Evolutionary conservation across 169 alveolate species (phyloP).

Genomic region (Plasmodium vinckei): DNA sequence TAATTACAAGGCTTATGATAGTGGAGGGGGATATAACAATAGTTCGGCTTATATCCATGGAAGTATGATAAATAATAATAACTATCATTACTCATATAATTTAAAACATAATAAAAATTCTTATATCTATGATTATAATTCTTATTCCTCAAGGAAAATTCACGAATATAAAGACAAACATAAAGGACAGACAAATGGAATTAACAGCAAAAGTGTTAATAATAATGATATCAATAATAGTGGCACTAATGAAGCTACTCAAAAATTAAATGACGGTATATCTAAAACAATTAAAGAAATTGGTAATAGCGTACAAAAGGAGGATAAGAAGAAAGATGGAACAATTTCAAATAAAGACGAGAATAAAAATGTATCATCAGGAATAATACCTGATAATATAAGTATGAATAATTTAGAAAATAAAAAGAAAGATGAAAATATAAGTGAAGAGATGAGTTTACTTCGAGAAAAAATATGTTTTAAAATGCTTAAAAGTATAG

Average conservation of each 20-base stretch:
- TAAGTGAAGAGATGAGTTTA: conserved; percentile 32
- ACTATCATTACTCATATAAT: background rate
- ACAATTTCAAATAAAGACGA: background rate
- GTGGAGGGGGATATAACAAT: conserved; percentile 1
- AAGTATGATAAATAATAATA: background rate
- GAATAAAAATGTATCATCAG: background rate
- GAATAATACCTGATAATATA: background rate
- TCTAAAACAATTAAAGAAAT: background rate
- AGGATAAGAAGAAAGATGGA: background rate
- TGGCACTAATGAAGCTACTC: background rate
- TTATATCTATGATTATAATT: conserved; percentile 33
- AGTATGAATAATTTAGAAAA: background rate
- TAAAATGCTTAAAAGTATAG: conserved; percentile 79
- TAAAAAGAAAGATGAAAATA: conserved; percentile 11
- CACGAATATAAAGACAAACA: conserved; percentile 15
- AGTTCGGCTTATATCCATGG: background rate
- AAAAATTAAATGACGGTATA: background rate
- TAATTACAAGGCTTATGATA: conserved; percentile 12
- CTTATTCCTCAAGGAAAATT: conserved; percentile 19
- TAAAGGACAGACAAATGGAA: background rate
- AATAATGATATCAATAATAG: background rate
- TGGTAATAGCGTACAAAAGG: background rate
- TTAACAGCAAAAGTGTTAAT: background rate
- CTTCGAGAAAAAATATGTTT: conserved; percentile 79
- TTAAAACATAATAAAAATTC: conserved; percentile 20